These are phyloP conservation scores for Tetradesmus obliquus DNA, from an alignment of 139 green algal genomes.

Conservation along the genomic window DNA sequence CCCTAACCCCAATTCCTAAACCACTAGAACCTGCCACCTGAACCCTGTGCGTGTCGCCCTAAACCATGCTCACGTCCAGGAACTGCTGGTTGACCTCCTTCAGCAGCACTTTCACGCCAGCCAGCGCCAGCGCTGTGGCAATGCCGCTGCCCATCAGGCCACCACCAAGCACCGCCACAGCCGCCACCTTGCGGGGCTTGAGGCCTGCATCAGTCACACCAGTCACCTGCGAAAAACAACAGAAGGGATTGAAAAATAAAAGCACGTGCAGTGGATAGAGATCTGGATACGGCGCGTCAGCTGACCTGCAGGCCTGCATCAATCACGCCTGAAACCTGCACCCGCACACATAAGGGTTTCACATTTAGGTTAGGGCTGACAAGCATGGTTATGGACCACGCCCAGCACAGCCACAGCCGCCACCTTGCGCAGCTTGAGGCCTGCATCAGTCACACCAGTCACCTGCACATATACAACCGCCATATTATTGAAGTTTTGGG, in stretches of 20 bases:
- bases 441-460: constrained; percentile 84
- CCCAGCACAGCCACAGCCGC: constrained; percentile 92
- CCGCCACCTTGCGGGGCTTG: constrained; percentile 78
- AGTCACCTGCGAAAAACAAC: constrained; percentile 52
- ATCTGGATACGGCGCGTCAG: too few species aligned
- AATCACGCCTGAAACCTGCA: too few species aligned
- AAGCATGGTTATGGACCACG: constrained; percentile 19
- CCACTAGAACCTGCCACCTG: neutral
- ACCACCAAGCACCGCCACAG: constrained; percentile 94
- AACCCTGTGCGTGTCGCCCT: too few species aligned
- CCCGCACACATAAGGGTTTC: too few species aligned
- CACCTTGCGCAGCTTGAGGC: constrained; percentile 84
- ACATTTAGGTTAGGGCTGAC: too few species aligned
- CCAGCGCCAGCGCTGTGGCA: constrained; percentile 86
- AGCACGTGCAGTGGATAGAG: neutral
- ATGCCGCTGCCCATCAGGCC: constrained; percentile 99
- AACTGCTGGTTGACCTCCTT: constrained; percentile 99
- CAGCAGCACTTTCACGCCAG: constrained; percentile 87
- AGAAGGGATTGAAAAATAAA: neutral
- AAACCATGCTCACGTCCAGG: constrained; percentile 74
- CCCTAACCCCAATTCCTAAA: neutral
- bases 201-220: constrained; percentile 92
- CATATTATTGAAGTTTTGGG: neutral
- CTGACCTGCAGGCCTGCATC: too few species aligned
- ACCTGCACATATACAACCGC: constrained; percentile 45